Percentiles rank a stretch among this genome's conserved stretches.
Conservation (phyloP, 345 rosid species). For the Salix koriyanagi region DNA sequence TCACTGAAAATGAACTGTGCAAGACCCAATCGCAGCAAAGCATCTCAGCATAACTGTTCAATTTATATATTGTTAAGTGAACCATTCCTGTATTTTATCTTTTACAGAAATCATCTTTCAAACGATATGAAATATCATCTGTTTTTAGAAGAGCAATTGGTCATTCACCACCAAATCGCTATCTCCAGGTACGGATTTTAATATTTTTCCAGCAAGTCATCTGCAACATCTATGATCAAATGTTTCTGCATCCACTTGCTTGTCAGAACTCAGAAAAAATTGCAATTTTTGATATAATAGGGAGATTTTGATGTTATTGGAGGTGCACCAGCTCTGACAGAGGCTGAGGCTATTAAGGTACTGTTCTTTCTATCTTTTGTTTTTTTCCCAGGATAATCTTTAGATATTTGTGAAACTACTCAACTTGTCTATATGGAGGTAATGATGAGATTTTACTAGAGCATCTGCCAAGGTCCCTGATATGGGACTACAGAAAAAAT, state of each 20-base stretch:
- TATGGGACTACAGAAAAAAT: background rate
- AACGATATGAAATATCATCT: slow-evolving; percentile 72
- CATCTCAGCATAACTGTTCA: background rate
- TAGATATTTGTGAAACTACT: background rate
- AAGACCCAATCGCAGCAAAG: background rate
- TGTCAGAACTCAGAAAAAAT: slow-evolving; percentile 13
- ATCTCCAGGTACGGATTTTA: slow-evolving; percentile 62
- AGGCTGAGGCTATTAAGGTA: slow-evolving; percentile 87
- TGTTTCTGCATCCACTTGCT: background rate
- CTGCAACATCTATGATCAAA: background rate
- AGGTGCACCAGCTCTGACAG: slow-evolving; percentile 80
- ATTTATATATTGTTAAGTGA: slow-evolving; percentile 8
- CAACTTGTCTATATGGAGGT: background rate
- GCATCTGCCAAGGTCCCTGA: background rate
- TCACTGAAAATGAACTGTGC: background rate
- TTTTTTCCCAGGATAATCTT: background rate
- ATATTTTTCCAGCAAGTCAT: background rate
- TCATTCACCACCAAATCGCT: slow-evolving; percentile 86
- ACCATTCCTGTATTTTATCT: slow-evolving; percentile 10
- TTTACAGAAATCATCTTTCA: slow-evolving; percentile 78
- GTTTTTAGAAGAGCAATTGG: slow-evolving; percentile 92
- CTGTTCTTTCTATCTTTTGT: background rate
- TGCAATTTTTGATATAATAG: slow-evolving; percentile 38
- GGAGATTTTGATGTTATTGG: slow-evolving; percentile 95
- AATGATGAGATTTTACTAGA: background rate